Evolutionary conservation across 495 filamentous ascomycete genomes (phyloP).

Genomic region (Trypethelium eluteriae): DNA sequence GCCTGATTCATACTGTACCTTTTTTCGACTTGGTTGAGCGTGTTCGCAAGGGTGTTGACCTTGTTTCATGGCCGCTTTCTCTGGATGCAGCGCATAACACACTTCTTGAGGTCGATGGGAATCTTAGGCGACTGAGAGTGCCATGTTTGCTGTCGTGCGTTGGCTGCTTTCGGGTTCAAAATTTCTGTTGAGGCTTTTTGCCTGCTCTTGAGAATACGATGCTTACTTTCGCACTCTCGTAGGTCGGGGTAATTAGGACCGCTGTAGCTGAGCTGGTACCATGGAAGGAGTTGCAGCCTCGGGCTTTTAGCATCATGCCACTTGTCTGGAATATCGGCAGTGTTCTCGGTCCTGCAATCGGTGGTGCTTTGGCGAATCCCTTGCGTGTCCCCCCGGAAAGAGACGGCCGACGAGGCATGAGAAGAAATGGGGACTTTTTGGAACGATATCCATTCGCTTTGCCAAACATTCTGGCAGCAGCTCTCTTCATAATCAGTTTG

Average conservation of each 20-base stretch:
- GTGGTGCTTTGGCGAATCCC: constrained; percentile 75
- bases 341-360: constrained; percentile 83
- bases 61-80: too few species aligned
- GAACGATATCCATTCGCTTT: constrained; percentile 69
- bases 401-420: constrained; percentile 39
- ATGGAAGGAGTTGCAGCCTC: constrained; percentile 70
- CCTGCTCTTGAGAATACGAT: too few species aligned
- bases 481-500: constrained; percentile 67
- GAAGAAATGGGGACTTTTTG: constrained; percentile 45
- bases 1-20: too few species aligned
- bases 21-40: too few species aligned
- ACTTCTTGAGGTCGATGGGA: too few species aligned
- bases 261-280: constrained; percentile 72
- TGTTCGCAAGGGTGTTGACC: too few species aligned
- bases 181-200: too few species aligned
- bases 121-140: too few species aligned
- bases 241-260: constrained; percentile 52
- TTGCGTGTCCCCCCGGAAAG: constrained; percentile 57
- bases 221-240: too few species aligned
- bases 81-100: too few species aligned
- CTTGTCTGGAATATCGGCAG: constrained; percentile 69
- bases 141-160: too few species aligned
- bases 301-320: constrained; percentile 79
- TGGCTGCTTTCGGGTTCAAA: too few species aligned
- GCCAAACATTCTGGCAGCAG: constrained; percentile 69